These are phyloP conservation scores for Hygrocybe punicea DNA, from an alignment of 768 basidiomycete species.

Conservation along the genomic window DNA sequence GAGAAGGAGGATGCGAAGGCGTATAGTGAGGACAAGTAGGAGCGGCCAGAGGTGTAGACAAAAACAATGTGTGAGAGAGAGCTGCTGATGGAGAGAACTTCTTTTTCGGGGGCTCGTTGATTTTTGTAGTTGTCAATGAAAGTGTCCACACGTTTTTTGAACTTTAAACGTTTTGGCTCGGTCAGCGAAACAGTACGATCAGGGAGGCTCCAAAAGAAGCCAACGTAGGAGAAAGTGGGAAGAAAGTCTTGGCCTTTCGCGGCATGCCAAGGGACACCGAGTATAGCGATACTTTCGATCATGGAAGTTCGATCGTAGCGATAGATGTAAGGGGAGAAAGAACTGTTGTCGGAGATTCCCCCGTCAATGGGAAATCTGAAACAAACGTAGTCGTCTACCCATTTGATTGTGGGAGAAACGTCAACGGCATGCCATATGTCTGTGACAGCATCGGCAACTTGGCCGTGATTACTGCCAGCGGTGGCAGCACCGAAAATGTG, in stretches of 20 bases:
- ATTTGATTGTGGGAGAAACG: constrained; percentile 21
- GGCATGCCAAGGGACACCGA: constrained; percentile 27
- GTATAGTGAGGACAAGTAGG: constrained; percentile 10
- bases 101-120: constrained; percentile 7
- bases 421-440: constrained; percentile 22
- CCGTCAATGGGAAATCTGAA: constrained; percentile 19
- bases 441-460: constrained; percentile 22
- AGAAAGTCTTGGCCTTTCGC: constrained; percentile 20
- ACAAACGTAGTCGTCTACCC: constrained; percentile 30
- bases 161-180: constrained; percentile 26
- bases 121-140: constrained; percentile 13
- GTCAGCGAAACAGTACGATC: constrained; percentile 24
- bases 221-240: constrained; percentile 20
- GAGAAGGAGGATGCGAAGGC: constrained; percentile 6
- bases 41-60: constrained; percentile 11
- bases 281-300: constrained; percentile 7
- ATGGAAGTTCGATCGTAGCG: constrained; percentile 13
- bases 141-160: constrained; percentile 2
- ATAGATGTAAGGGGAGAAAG: constrained; percentile 10
- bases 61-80: constrained; percentile 23
- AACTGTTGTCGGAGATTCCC: constrained; percentile 23
- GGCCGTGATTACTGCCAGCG: constrained; percentile 24
- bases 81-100: background rate
- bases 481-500: constrained; percentile 25
- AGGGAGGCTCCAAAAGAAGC: constrained; percentile 31